Base-by-base conservation (phyloP, 768 basidiomycete species). In the Boletus rubropictus region DNA sequence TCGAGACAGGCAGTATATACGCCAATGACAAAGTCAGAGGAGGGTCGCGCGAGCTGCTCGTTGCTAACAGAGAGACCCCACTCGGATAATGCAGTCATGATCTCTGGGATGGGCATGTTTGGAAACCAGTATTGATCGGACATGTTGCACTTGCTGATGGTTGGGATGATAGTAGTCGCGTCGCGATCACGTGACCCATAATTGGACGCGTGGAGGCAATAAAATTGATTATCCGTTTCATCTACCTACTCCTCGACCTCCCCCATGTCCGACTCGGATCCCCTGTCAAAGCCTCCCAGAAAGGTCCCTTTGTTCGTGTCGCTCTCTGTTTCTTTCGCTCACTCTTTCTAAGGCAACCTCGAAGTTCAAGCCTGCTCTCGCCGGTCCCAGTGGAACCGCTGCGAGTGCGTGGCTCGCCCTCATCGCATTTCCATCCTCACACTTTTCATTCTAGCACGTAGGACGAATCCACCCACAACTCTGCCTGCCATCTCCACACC, bases 1-100 rank as follows among this genome's bases (percentile, higher is more conserved):
- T 83, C 75, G 34, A 91, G 74, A 59, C 86, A 86, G 7, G 82
- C 79, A 49, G 71, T 73, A 66, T 85, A 90, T 17, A 89, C 76
- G 42, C 69, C 72, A 31, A 81, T 74, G 25, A 89, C 84, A 53
- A 88, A 86, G 35, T 89, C 85, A 1, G 80, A 57, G 1, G 78
- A 78, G 1, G 89, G 89, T 15, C 75, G 73, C 35, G 74, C 60
- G 35, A 91, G 80, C 52, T 89, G 84, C 42, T 86, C 81, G 38
- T 75, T 73, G 53, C 75, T 81, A 28, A 88, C 74, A 7, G 77
- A 69, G 25, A 89, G 70, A 2, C 80, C 82, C 84, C 87, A 89
- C 20, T 76, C 80, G 5, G 74, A 69, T 21, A 91, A 75, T 3
- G 82, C 74, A 41, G 72, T 66, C 32, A 84, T 76, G 27, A 89